Conservation (phyloP, 148 eudicot species). For the Rhododendron henanense region DNA sequence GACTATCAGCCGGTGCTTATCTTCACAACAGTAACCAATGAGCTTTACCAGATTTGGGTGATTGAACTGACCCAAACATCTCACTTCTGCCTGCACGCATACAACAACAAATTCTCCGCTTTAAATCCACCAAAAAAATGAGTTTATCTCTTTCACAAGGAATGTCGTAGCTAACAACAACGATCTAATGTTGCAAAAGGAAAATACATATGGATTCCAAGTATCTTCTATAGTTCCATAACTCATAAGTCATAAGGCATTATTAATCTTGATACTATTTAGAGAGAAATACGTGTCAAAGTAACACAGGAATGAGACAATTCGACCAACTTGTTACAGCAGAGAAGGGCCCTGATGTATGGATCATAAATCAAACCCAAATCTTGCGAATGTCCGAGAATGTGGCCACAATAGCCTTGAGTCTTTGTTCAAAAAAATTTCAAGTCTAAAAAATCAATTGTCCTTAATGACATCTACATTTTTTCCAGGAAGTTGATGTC, state of each 20-base stretch:
- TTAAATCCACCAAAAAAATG: background rate
- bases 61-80: conserved; percentile 70
- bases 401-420: too few relatives aligned
- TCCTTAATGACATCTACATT: too few relatives aligned
- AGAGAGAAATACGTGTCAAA: conserved; percentile 1
- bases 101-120: conserved; percentile 4
- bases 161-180: background rate
- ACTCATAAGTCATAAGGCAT: background rate
- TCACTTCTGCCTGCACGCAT: conserved; percentile 69
- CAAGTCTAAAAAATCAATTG: too few relatives aligned
- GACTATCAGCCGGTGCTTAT: conserved; percentile 70
- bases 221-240: background rate
- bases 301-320: background rate
- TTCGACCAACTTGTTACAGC: background rate
- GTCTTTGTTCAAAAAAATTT: too few relatives aligned
- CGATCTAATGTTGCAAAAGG: too few relatives aligned
- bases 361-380: too few relatives aligned
- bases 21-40: conserved; percentile 87
- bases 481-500: too few relatives aligned
- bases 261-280: background rate
- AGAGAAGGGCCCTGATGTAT: background rate
- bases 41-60: conserved; percentile 84
- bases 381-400: too few relatives aligned
- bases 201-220: background rate
- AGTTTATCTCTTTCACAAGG: background rate